Evolutionary conservation across 2,329 filamentous ascomycete species (phyloP).

Genomic region (Immersiporthe knoxdaviesiana): DNA sequence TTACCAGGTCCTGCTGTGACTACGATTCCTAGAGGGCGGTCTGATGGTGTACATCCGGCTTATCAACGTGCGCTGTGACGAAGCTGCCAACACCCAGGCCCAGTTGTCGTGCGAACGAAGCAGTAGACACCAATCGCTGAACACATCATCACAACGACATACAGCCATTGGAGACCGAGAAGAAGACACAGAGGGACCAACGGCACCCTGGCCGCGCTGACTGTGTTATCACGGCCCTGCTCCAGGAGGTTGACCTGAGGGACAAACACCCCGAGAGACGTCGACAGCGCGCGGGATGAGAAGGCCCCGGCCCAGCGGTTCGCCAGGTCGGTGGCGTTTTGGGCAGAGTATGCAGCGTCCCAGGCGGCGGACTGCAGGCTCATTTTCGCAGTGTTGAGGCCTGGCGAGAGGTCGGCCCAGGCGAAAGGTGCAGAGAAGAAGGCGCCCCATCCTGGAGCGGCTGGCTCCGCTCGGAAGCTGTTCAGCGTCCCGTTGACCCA

Average conservation of each 20-base stretch:
- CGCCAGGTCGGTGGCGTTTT: slow-evolving; percentile 3
- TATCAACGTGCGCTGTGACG: neutral
- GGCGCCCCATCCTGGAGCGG: slow-evolving; percentile 8
- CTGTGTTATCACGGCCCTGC: neutral
- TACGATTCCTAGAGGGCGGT: neutral
- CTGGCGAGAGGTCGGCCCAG: neutral
- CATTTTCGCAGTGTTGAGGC: neutral
- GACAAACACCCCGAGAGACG: neutral
- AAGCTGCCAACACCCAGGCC: neutral
- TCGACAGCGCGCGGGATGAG: slow-evolving; percentile 2
- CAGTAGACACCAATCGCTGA: neutral
- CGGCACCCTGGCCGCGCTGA: neutral
- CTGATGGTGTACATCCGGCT: neutral
- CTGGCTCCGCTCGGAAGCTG: neutral
- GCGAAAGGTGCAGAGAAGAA: slow-evolving; percentile 12
- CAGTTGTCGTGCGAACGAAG: slow-evolving; percentile 2
- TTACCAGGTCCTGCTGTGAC: neutral
- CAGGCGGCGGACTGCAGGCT: neutral
- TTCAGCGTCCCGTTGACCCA: slow-evolving; percentile 10
- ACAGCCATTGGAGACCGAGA: neutral
- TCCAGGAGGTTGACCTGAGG: slow-evolving; percentile 3
- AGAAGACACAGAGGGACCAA: neutral
- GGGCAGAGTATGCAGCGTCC: neutral
- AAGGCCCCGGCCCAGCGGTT: slow-evolving; percentile 1
- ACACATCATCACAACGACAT: neutral